Evolutionary conservation across 768 basidiomycete species (phyloP).

Genomic region (Phylloporus scabripes): DNA sequence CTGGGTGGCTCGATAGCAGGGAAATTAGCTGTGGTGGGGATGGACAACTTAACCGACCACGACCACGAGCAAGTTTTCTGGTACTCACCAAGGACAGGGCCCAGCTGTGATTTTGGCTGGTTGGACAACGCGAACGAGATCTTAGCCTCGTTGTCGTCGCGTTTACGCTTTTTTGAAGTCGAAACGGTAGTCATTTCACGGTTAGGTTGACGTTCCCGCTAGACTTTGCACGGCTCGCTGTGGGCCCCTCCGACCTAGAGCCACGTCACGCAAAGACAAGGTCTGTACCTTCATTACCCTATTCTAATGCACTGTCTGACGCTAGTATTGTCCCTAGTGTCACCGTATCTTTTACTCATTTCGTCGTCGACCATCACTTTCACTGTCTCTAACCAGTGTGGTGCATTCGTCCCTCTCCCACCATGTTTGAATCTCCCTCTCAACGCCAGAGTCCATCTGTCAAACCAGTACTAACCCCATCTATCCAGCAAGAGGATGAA

Average conservation of each 20-base stretch:
- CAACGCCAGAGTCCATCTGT: slow-evolving; percentile 27
- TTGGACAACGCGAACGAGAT: slow-evolving; percentile 35
- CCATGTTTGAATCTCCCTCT: slow-evolving; percentile 28
- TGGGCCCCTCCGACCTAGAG: background rate
- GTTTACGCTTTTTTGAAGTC: slow-evolving; percentile 47
- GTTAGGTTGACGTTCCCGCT: slow-evolving; percentile 14
- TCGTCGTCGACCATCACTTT: slow-evolving; percentile 15
- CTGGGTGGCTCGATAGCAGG: slow-evolving; percentile 57
- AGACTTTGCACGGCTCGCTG: slow-evolving; percentile 2
- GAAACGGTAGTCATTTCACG: slow-evolving; percentile 18
- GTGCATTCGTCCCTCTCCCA: slow-evolving; percentile 16
- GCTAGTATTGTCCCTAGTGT: slow-evolving; percentile 14
- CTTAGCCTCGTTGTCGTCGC: slow-evolving; percentile 31
- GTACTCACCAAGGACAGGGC: slow-evolving; percentile 49
- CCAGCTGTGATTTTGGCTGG: slow-evolving; percentile 34
- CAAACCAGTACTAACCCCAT: slow-evolving; percentile 6
- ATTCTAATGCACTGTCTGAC: slow-evolving; percentile 2
- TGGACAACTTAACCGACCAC: slow-evolving; percentile 14
- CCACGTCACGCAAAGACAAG: slow-evolving; percentile 20
- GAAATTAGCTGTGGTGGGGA: slow-evolving; percentile 46
- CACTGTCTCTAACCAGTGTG: slow-evolving; percentile 13
- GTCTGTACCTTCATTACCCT: slow-evolving; percentile 14
- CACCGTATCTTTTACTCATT: slow-evolving; percentile 19
- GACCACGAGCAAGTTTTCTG: slow-evolving; percentile 18
- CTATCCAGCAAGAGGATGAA: slow-evolving; percentile 12